Conservation (phyloP, 2,329 filamentous ascomycete species). For the Phoma sp. region DNA sequence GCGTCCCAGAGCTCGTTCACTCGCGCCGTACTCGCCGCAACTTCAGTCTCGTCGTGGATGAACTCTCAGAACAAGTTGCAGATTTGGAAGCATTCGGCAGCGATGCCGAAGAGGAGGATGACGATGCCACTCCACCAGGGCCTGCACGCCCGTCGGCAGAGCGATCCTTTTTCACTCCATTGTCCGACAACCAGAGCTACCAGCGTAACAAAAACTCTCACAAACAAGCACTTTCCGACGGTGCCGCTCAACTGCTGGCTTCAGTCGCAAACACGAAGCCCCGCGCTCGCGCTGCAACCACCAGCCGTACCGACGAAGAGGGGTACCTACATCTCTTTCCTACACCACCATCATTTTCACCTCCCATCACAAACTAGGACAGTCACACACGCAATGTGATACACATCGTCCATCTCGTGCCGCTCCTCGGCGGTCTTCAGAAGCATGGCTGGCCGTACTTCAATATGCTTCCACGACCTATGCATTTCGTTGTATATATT, state of each 20-base stretch:
- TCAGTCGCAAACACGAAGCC: conserved; percentile 15
- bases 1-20: conserved; percentile 47
- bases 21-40: conserved; percentile 41
- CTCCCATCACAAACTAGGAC: conserved; percentile 14
- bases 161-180: conserved; percentile 40
- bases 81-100: conserved; percentile 33
- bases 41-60: conserved; percentile 40
- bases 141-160: conserved; percentile 32
- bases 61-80: conserved; percentile 42
- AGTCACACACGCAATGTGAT: too few relatives aligned
- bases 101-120: conserved; percentile 38
- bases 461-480: not conserved
- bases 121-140: conserved; percentile 40
- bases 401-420: not conserved
- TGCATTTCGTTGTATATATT: conserved; percentile 16
- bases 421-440: not conserved
- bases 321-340: conserved; percentile 44
- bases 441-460: conserved; percentile 6
- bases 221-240: conserved; percentile 43
- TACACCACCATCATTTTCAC: conserved; percentile 30
- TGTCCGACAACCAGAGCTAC: conserved; percentile 25
- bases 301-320: conserved; percentile 27
- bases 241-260: conserved; percentile 39
- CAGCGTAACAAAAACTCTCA: conserved; percentile 38
- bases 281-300: conserved; percentile 38